Percentiles rank a stretch among this genome's conserved stretches.
Conservation (phyloP, 2,329 filamentous ascomycete genomes). For the Stagonosporopsis chrysanthemi region DNA sequence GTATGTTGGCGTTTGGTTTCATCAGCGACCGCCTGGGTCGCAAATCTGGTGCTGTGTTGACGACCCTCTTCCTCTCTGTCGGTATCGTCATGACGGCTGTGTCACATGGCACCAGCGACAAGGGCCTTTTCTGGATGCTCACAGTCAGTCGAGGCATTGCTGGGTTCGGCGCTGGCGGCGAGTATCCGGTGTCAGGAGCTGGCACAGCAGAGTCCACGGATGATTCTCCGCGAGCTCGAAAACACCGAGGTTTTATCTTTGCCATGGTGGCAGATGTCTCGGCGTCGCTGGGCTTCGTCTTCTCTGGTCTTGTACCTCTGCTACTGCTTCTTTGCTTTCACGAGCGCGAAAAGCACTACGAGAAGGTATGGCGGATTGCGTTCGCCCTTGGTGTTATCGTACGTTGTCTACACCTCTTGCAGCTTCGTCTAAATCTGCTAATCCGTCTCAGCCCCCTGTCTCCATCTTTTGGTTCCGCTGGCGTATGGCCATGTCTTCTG, state of each 20-base stretch:
- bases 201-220: conserved; percentile 64
- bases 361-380: conserved; percentile 59
- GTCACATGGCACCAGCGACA: conserved; percentile 34
- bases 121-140: conserved; percentile 54
- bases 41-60: conserved; percentile 45
- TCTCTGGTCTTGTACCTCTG: conserved; percentile 59
- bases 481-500: conserved; percentile 60
- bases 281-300: conserved; percentile 60
- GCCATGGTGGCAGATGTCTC: conserved; percentile 63
- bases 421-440: background rate
- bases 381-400: conserved; percentile 59
- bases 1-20: conserved; percentile 45
- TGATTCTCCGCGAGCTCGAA: conserved; percentile 55
- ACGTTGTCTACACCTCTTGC: background rate
- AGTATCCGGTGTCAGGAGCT: conserved; percentile 61
- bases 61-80: conserved; percentile 42
- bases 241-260: conserved; percentile 63
- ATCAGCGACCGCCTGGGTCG: conserved; percentile 45
- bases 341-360: conserved; percentile 52
- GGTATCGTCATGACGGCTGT: conserved; percentile 44
- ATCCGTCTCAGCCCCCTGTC: conserved; percentile 49
- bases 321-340: conserved; percentile 60
- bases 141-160: conserved; percentile 55
- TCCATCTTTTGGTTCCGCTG: conserved; percentile 63
- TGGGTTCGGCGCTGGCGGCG: conserved; percentile 52